Percentiles rank a stretch among this genome's conserved stretches.
Evolutionary conservation across 2,329 filamentous ascomycete species (phyloP).

Genomic region (Thielaviopsis musarum): DNA sequence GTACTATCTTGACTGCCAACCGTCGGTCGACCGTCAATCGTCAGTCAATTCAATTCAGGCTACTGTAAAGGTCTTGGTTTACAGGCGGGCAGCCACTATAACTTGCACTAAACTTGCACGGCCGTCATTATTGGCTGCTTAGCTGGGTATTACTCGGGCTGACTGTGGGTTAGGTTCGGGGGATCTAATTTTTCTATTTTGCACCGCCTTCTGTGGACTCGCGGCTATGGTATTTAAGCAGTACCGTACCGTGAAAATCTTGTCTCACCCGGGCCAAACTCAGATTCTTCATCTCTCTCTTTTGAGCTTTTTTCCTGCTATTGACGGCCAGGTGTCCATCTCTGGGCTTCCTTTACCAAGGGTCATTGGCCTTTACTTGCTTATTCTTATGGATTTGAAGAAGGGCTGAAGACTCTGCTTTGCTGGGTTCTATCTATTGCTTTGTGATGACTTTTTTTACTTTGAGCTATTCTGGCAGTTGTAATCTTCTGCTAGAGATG

Average conservation of each 20-base stretch:
- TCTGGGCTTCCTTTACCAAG: not conserved
- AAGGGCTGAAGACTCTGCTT: conserved; percentile 1
- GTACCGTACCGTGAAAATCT: not conserved
- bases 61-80: too few relatives aligned
- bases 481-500: conserved; percentile 3
- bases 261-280: not conserved
- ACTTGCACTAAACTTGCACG: not conserved
- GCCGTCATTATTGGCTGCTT: too few relatives aligned
- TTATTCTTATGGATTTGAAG: not conserved
- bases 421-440: conserved; percentile 1
- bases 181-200: not conserved
- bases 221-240: not conserved
- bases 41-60: too few relatives aligned
- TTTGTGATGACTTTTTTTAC: conserved; percentile 11
- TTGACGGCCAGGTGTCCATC: too few relatives aligned
- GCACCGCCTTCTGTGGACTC: not conserved
- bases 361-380: conserved; percentile 2
- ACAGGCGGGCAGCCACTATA: not conserved
- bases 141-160: not conserved
- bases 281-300: not conserved
- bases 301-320: not conserved
- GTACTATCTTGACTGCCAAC: too few relatives aligned
- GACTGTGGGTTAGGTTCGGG: not conserved
- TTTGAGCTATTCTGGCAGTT: not conserved
- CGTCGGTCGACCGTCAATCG: too few relatives aligned